A percentile compares a stretch with the other conserved stretches of the same genome.
Evolutionary conservation across 257 asterid species (phyloP).

Genomic region (Ophiorrhiza pumila): DNA sequence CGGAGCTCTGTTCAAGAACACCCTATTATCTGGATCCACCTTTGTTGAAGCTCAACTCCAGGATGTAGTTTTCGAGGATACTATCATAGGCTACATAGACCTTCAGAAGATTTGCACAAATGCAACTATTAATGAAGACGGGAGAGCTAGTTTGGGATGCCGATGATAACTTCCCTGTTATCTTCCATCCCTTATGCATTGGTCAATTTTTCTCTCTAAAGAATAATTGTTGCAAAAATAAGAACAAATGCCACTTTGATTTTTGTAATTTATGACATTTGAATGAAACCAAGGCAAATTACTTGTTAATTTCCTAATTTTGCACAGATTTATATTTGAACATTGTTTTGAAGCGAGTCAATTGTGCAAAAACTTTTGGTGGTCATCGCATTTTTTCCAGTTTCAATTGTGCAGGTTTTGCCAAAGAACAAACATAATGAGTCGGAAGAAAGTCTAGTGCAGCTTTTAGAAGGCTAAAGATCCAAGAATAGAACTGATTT

Average conservation of each 20-base stretch:
- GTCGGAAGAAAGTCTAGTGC: neutral
- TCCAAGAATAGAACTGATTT: conserved; percentile 16
- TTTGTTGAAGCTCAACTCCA: conserved; percentile 68
- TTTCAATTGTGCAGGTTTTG: neutral
- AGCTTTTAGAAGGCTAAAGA: conserved; percentile 15
- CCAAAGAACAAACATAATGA: conserved; percentile 1
- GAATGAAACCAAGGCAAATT: neutral
- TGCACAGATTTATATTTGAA: neutral
- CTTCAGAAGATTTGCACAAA: conserved; percentile 83
- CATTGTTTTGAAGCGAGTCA: neutral
- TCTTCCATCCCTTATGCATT: conserved; percentile 1
- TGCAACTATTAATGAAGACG: conserved; percentile 58
- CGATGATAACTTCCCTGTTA: conserved; percentile 40
- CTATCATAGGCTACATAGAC: conserved; percentile 85
- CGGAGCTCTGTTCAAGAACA: conserved; percentile 81
- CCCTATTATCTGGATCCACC: conserved; percentile 89
- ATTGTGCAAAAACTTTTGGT: neutral
- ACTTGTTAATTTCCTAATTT: neutral
- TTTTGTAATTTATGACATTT: neutral
- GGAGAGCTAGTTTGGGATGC: conserved; percentile 80
- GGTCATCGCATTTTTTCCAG: neutral
- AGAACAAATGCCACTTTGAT: neutral
- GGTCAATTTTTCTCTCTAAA: conserved; percentile 1
- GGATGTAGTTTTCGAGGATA: conserved; percentile 83
- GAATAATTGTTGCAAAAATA: conserved; percentile 3